Conservation (phyloP, 2,329 filamentous ascomycete genomes). For the Ceratocystis destructans region DNA sequence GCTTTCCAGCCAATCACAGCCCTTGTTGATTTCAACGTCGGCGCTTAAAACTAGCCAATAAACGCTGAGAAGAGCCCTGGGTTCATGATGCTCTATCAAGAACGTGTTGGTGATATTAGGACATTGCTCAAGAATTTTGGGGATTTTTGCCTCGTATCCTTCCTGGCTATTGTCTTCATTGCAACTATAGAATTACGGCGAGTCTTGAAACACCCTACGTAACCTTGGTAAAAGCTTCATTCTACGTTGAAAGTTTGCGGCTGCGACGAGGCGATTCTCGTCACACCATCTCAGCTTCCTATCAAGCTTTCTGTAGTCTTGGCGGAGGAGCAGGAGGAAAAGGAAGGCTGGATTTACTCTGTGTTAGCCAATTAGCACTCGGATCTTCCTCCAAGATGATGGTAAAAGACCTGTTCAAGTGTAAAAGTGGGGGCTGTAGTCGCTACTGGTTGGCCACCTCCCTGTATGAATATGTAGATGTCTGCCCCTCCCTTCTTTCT, state of each 20-base stretch:
- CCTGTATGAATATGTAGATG: neutral
- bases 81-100: neutral
- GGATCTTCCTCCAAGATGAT: neutral
- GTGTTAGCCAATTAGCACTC: neutral
- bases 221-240: neutral
- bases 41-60: conserved; percentile 9
- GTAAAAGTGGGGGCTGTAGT: neutral
- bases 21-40: conserved; percentile 9
- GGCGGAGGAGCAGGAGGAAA: neutral
- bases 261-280: neutral
- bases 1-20: conserved; percentile 3
- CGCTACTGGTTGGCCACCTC: neutral
- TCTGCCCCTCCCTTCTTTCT: neutral
- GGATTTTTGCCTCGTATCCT: neutral
- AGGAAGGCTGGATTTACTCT: neutral
- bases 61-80: neutral
- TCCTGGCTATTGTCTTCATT: neutral
- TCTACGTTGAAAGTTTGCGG: neutral
- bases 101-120: neutral
- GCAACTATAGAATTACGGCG: neutral
- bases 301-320: neutral
- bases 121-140: neutral
- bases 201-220: neutral
- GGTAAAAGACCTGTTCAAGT: neutral
- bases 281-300: neutral